A percentile compares a stretch with the other conserved stretches of the same genome.
These are phyloP conservation scores for Nymphaea thermarum DNA, from an alignment of 164 flowering plant genomes.

Conservation along the genomic window DNA sequence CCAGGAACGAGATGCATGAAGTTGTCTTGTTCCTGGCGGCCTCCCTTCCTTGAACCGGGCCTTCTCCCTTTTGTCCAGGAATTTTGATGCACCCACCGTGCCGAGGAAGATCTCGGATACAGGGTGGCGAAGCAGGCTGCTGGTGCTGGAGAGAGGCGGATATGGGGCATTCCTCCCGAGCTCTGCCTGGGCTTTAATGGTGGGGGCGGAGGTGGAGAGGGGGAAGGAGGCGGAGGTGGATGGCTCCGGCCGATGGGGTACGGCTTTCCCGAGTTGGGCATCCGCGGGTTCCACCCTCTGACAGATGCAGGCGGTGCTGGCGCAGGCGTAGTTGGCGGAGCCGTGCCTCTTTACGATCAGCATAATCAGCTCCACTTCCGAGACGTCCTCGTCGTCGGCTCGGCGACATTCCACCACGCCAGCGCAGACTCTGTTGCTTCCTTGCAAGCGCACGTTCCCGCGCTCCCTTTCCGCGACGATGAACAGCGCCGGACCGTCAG, in stretches of 20 bases:
- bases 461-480: too few species aligned
- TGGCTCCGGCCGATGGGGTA: not conserved
- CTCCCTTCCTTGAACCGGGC: not conserved
- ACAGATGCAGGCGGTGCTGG: not conserved
- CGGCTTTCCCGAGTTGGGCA: not conserved
- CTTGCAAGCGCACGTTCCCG: too few species aligned
- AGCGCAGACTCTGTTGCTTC: not conserved
- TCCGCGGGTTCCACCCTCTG: not conserved
- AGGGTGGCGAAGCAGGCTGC: not conserved
- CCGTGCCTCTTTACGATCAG: too few species aligned
- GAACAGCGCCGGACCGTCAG: not conserved
- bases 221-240: not conserved
- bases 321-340: not conserved
- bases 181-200: not conserved
- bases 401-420: not conserved
- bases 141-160: not conserved
- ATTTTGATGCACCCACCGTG: not conserved
- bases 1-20: not conserved
- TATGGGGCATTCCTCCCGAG: not conserved
- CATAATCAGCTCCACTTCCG: too few species aligned
- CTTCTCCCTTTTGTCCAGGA: not conserved
- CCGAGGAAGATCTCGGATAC: not conserved
- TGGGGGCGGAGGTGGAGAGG: not conserved
- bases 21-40: not conserved
- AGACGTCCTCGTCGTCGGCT: not conserved